These are phyloP conservation scores for Amylostereum chailletii DNA, from an alignment of 1,284 basidiomycete genomes.

Conservation along the genomic window DNA sequence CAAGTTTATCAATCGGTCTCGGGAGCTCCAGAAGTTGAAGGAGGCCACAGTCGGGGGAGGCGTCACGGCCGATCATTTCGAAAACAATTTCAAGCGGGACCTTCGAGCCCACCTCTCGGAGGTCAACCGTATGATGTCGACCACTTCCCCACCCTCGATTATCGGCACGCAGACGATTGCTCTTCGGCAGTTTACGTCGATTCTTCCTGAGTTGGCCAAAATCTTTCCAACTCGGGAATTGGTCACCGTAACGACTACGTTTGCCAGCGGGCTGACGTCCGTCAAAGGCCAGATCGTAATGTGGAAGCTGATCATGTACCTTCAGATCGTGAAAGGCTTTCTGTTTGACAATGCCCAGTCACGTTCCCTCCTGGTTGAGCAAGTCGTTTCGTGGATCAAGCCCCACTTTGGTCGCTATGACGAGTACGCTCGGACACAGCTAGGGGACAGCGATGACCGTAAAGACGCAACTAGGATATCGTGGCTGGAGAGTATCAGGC, in stretches of 20 bases:
- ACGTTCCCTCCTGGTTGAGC: conserved; percentile 78
- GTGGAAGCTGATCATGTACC: conserved; percentile 91
- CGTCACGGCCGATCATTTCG: conserved; percentile 80
- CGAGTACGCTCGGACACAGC: conserved; percentile 56
- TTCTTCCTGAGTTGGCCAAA: conserved; percentile 80
- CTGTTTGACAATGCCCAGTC: conserved; percentile 81
- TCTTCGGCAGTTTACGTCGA: conserved; percentile 89
- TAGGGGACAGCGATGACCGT: conserved; percentile 54
- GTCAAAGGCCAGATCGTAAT: conserved; percentile 84
- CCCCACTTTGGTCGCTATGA: conserved; percentile 92
- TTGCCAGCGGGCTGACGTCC: conserved; percentile 77
- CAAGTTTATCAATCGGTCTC: conserved; percentile 84
- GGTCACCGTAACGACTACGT: conserved; percentile 77
- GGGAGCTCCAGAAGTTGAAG: conserved; percentile 80
- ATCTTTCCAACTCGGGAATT: conserved; percentile 78
- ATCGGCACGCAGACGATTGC: conserved; percentile 95
- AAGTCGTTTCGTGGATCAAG: conserved; percentile 89
- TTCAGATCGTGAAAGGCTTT: conserved; percentile 84
- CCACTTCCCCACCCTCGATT: conserved; percentile 70
- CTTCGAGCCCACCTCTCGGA: conserved; percentile 68
- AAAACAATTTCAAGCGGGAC: conserved; percentile 79
- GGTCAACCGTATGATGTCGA: conserved; percentile 86
- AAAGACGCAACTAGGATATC: conserved; percentile 72
- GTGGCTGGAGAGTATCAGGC: conserved; percentile 86
- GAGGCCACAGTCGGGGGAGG: conserved; percentile 72